Evolutionary conservation across 2,329 filamentous ascomycete species (phyloP), one percentile per base, ranked within the genome.

Genomic region (Arthrobotrys iridis): DNA sequence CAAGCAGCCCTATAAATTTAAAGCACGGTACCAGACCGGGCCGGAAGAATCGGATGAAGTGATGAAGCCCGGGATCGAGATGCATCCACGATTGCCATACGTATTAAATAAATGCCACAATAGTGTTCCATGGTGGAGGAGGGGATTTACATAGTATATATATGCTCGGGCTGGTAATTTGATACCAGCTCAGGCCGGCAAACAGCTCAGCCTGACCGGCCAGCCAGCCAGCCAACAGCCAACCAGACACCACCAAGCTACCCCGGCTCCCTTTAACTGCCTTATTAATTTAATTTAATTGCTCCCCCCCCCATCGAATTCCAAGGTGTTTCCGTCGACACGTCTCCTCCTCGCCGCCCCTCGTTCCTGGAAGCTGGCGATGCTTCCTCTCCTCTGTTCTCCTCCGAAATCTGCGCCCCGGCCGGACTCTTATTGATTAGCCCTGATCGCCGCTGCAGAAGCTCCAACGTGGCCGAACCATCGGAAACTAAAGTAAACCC

Each of bases 121-220:
- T n/a, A n/a, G n/a, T n/a, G n/a, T n/a, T n/a, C n/a, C n/a, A n/a
- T n/a, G n/a, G n/a, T n/a, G n/a, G n/a, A n/a, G n/a, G n/a, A n/a
- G n/a, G n/a, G n/a, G n/a, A n/a, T n/a, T n/a, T n/a, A n/a, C n/a
- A n/a, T n/a, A n/a, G n/a, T n/a, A n/a, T n/a, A n/a, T n/a, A n/a
- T n/a, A n/a, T n/a, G n/a, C n/a, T n/a, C n/a, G n/a, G n/a, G n/a
- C n/a, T n/a, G n/a, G n/a, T n/a, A n/a, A n/a, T n/a, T n/a, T n/a
- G n/a, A n/a, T n/a, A n/a, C n/a, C n/a, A n/a, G n/a, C n/a, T n/a
- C n/a, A 40, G 35, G 43, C 26, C 30, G 55, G 46, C 62, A 66
- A 66, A 66, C 62, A 66, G 62, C 62, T 66, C 62, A 57, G 15
- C 45, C 30, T 13, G 22, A 22, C 45, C n/a, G 18, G 20, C 22